Evolutionary conservation across 1,284 basidiomycete genomes (phyloP).

Genomic region (Heterobasidion occidentale): DNA sequence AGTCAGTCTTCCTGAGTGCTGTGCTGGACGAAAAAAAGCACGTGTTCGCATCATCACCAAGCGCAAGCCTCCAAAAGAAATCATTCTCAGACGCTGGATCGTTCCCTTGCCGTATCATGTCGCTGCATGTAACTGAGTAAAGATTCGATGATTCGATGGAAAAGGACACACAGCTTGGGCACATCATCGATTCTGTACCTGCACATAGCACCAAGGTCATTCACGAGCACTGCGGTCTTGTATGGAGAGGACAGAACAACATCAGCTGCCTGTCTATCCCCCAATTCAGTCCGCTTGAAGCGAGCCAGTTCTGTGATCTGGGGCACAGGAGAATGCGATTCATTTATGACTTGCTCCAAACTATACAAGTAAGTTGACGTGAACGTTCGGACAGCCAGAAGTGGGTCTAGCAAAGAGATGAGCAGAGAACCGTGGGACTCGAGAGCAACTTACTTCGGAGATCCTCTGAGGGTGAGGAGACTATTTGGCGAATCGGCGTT

Average conservation of each 20-base stretch:
- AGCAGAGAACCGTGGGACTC: not conserved
- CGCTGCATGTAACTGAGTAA: constrained; percentile 3
- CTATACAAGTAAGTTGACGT: constrained; percentile 6
- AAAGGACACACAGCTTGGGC: not conserved
- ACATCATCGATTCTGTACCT: not conserved
- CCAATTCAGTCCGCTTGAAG: constrained; percentile 8
- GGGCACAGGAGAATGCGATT: not conserved
- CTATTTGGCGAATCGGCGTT: constrained; percentile 50
- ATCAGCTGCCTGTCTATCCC: constrained; percentile 11
- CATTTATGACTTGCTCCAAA: constrained; percentile 2
- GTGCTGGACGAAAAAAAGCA: constrained; percentile 25
- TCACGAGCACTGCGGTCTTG: constrained; percentile 11
- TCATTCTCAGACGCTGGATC: constrained; percentile 8
- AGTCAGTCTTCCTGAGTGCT: constrained; percentile 32
- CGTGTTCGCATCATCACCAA: constrained; percentile 12
- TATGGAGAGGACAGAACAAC: constrained; percentile 7
- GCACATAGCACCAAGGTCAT: constrained; percentile 12
- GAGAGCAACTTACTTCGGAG: not conserved
- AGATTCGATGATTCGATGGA: not conserved
- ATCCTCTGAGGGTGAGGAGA: not conserved
- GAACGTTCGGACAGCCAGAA: constrained; percentile 10
- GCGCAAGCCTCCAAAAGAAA: constrained; percentile 26
- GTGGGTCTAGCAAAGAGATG: not conserved
- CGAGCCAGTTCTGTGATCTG: constrained; percentile 6
- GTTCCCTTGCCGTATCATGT: not conserved